A percentile compares a stretch with the other conserved stretches of the same genome.
phyloP scores from a whole-genome alignment of 148 eudicot species.

The Vaccinium darrowii region DNA sequence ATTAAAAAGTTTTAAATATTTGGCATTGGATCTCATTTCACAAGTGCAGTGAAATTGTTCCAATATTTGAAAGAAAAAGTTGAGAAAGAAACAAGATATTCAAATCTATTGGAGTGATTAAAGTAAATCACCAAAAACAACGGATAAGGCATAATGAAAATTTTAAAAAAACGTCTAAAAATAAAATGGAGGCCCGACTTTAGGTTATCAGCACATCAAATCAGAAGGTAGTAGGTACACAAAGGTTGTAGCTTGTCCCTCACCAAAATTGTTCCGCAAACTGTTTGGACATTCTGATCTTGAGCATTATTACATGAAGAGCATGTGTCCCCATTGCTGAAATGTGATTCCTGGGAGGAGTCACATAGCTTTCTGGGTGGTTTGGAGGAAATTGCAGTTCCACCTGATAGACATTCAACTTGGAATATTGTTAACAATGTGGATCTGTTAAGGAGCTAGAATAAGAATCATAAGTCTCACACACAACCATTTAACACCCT shows the following conservation, averaged over 20 bases:
- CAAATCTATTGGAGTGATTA: no score
- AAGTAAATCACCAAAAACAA: no score
- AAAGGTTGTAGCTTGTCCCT: slow-evolving; percentile 11
- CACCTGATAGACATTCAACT: slow-evolving; percentile 50
- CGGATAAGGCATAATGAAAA: no score
- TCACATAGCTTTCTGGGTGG: slow-evolving; percentile 75
- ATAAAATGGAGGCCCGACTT: no score
- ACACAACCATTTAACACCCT: no score
- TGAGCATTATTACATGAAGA: slow-evolving; percentile 75
- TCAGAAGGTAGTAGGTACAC: no score
- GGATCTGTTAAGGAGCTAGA: not conserved
- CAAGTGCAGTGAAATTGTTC: no score
- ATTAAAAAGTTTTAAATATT: no score
- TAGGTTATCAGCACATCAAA: not conserved
- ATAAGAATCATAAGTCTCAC: not conserved
- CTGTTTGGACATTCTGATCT: slow-evolving; percentile 70
- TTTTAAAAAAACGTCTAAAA: no score
- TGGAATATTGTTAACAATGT: slow-evolving; percentile 28
- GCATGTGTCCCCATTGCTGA: slow-evolving; percentile 56
- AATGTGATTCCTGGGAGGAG: slow-evolving; percentile 42
- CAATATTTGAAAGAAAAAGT: no score
- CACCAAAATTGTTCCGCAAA: slow-evolving; percentile 92
- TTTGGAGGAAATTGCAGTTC: slow-evolving; percentile 68
- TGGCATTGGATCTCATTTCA: no score
- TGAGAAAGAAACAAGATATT: no score